Evolutionary conservation across 495 filamentous ascomycete species (phyloP).

Genomic region (Penicillium robsamsonii): DNA sequence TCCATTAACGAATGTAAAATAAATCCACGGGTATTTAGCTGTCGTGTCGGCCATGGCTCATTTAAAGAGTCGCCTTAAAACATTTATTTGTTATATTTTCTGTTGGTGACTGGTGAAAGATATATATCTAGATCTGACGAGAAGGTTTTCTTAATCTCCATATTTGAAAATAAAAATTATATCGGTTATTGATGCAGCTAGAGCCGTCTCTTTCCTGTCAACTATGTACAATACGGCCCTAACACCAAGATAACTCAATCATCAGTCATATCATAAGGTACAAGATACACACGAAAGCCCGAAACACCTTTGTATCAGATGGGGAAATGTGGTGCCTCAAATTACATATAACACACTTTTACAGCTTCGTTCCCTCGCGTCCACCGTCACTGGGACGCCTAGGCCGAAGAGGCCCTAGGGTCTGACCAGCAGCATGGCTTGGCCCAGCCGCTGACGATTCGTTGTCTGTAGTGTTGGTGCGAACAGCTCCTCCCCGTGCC

Average conservation of each 20-base stretch:
- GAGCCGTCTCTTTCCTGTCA: background rate
- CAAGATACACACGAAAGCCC: background rate
- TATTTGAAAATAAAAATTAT: background rate
- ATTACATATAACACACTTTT: slow-evolving; percentile 7
- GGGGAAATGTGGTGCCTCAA: slow-evolving; percentile 20
- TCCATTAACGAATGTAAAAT: no score
- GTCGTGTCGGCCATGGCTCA: no score
- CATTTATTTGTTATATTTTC: no score
- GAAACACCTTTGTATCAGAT: background rate
- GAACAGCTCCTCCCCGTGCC: slow-evolving; percentile 27
- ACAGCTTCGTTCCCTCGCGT: slow-evolving; percentile 47
- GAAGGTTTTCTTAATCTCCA: background rate
- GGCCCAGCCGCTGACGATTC: slow-evolving; percentile 28
- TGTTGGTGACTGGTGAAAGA: no score
- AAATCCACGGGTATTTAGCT: no score
- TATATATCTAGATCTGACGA: background rate
- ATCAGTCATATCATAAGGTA: slow-evolving; percentile 6
- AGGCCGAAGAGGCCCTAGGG: slow-evolving; percentile 30
- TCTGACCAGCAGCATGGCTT: slow-evolving; percentile 27
- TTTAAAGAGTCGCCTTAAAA: no score
- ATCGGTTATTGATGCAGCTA: background rate
- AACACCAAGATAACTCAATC: background rate
- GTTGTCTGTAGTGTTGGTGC: slow-evolving; percentile 19
- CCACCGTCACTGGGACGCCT: slow-evolving; percentile 45
- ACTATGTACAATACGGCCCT: slow-evolving; percentile 3